A percentile compares a stretch with the other conserved stretches of the same genome.
These are phyloP conservation scores for Vanilla planifolia DNA, from an alignment of 106 monocot genomes.

Conservation along the genomic window DNA sequence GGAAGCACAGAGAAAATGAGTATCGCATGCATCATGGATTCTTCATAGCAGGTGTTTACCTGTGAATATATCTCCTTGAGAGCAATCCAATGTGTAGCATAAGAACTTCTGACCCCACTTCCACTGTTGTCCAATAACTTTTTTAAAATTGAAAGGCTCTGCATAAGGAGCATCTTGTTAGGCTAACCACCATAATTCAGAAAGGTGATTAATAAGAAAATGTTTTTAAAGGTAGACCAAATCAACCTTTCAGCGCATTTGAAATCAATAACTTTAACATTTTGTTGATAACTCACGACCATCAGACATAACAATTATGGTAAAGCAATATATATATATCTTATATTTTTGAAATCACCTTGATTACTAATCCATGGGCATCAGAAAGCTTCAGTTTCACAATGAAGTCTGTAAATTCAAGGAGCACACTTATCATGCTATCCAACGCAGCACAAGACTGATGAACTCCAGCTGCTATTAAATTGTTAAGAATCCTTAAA, in stretches of 20 bases:
- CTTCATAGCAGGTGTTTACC: slow-evolving; percentile 24
- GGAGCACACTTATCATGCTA: slow-evolving; percentile 54
- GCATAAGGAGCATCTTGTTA: slow-evolving; percentile 18
- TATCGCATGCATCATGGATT: neutral
- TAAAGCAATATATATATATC: neutral
- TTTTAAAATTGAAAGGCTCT: slow-evolving; percentile 66
- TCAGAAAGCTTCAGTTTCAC: slow-evolving; percentile 54
- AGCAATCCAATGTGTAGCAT: slow-evolving; percentile 52
- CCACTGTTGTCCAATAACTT: slow-evolving; percentile 69
- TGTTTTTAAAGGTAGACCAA: no score
- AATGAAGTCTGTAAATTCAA: slow-evolving; percentile 50
- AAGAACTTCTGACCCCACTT: slow-evolving; percentile 31
- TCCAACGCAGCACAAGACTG: slow-evolving; percentile 46
- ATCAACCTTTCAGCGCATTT: no score
- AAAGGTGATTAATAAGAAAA: no score
- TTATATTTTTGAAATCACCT: slow-evolving; percentile 30
- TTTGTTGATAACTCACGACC: no score
- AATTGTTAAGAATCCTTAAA: slow-evolving; percentile 62
- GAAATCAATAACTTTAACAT: no score
- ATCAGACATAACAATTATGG: no score
- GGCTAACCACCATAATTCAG: neutral
- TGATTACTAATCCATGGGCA: slow-evolving; percentile 40
- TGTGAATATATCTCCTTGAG: slow-evolving; percentile 67
- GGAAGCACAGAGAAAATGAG: neutral
- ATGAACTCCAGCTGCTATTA: slow-evolving; percentile 52